Conservation (phyloP, 2,329 filamentous ascomycete species). For the Dactylella cylindrospora region DNA sequence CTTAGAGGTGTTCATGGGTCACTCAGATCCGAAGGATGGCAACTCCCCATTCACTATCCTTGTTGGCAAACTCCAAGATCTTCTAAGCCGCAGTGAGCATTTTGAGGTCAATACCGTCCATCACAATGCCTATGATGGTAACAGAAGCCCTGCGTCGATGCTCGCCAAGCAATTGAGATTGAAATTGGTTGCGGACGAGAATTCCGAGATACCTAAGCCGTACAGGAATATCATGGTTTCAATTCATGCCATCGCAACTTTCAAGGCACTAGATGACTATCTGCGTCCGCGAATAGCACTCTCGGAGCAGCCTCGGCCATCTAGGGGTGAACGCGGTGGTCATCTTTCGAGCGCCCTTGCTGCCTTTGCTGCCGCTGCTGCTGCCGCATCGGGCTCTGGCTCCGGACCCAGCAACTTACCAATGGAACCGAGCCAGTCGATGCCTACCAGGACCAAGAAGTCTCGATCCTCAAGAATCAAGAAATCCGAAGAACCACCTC, state of each 20-base stretch:
- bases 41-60: slow-evolving; percentile 83
- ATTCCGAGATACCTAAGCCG: slow-evolving; percentile 80
- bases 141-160: slow-evolving; percentile 89
- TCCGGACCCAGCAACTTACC: slow-evolving; percentile 49
- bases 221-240: slow-evolving; percentile 97
- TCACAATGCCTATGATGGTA: slow-evolving; percentile 85
- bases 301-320: slow-evolving; percentile 53
- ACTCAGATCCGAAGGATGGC: slow-evolving; percentile 55
- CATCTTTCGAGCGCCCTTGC: slow-evolving; percentile 70
- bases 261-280: slow-evolving; percentile 95
- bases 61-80: slow-evolving; percentile 90
- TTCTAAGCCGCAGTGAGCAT: slow-evolving; percentile 93
- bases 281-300: slow-evolving; percentile 83
- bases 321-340: slow-evolving; percentile 55
- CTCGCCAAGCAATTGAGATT: slow-evolving; percentile 91
- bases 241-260: slow-evolving; percentile 96
- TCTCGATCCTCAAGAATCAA: slow-evolving; percentile 31
- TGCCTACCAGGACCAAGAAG: slow-evolving; percentile 27
- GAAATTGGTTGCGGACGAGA: slow-evolving; percentile 83
- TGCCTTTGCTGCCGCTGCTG: slow-evolving; percentile 72
- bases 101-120: slow-evolving; percentile 97
- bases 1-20: slow-evolving; percentile 86
- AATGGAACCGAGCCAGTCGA: slow-evolving; percentile 7
- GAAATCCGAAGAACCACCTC: slow-evolving; percentile 22
- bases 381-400: slow-evolving; percentile 50